Conservation (phyloP, 106 monocot species). For the Amphibolis antarctica region DNA sequence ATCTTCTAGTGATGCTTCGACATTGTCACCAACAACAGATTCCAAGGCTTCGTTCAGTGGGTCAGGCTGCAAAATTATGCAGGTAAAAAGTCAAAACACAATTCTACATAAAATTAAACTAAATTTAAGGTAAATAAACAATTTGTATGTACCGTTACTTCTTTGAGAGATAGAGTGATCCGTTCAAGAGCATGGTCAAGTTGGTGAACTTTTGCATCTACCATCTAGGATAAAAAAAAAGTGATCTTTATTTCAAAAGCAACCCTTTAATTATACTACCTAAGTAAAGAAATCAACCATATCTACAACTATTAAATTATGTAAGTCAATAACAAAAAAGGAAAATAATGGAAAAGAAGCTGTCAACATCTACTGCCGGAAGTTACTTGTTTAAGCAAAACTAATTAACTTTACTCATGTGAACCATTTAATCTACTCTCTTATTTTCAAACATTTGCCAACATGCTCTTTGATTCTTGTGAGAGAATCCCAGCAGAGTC, state of each 20-base stretch:
- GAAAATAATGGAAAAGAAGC: not conserved
- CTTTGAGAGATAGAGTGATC: slow-evolving; percentile 75
- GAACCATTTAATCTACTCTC: too few species aligned
- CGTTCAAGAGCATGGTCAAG: slow-evolving; percentile 69
- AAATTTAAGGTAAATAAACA: not conserved
- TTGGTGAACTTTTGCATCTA: slow-evolving; percentile 89
- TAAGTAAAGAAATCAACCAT: not conserved
- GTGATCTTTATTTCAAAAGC: not conserved
- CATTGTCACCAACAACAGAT: slow-evolving; percentile 55
- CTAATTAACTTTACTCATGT: too few species aligned
- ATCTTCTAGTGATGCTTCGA: slow-evolving; percentile 48
- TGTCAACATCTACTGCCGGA: too few species aligned
- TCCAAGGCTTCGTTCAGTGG: slow-evolving; percentile 63
- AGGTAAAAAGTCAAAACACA: not conserved
- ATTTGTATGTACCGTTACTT: slow-evolving; percentile 43
- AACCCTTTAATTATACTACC: not conserved
- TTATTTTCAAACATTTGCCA: too few species aligned
- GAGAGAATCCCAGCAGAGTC: too few species aligned
- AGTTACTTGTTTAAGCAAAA: too few species aligned
- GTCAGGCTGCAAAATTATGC: slow-evolving; percentile 47
- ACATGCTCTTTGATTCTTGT: too few species aligned
- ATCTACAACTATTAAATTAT: not conserved
- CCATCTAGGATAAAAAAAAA: slow-evolving; percentile 31
- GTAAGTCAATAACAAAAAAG: too few species aligned
- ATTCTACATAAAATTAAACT: not conserved